Conservation (phyloP, 2,329 filamentous ascomycete species). For the Trichoderma asperellum region DNA sequence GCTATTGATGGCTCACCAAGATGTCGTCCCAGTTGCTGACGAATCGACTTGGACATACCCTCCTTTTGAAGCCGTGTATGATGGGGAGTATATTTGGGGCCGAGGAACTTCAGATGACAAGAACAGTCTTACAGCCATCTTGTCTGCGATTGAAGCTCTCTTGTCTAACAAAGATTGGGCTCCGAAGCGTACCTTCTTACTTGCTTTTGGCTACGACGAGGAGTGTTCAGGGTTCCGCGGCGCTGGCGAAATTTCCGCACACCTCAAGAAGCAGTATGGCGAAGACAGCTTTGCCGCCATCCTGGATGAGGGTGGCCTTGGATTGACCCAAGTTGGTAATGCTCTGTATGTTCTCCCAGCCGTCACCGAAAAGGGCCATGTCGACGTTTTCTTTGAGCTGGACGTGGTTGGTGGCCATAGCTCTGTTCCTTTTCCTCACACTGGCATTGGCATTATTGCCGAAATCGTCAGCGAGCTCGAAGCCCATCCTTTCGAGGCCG, state of each 20-base stretch:
- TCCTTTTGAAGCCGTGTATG: constrained; percentile 48
- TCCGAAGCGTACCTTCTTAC: constrained; percentile 59
- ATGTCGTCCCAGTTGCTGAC: constrained; percentile 50
- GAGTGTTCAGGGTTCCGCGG: constrained; percentile 63
- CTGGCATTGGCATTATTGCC: constrained; percentile 69
- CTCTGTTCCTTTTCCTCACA: constrained; percentile 64
- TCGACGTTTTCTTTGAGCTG: constrained; percentile 62
- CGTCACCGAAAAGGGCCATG: constrained; percentile 66
- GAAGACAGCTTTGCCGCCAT: constrained; percentile 61
- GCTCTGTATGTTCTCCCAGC: constrained; percentile 59
- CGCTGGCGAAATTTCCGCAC: constrained; percentile 55
- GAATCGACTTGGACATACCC: constrained; percentile 52
- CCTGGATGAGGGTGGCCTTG: constrained; percentile 66
- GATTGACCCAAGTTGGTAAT: constrained; percentile 52
- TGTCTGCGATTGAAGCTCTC: constrained; percentile 52
- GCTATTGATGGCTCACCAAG: constrained; percentile 49
- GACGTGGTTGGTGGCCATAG: constrained; percentile 64
- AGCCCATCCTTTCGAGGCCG: constrained; percentile 56
- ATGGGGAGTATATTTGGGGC: constrained; percentile 50
- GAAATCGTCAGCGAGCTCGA: constrained; percentile 71
- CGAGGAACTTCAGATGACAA: constrained; percentile 50
- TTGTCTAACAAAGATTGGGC: constrained; percentile 53
- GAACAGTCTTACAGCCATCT: constrained; percentile 47
- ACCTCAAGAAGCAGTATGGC: constrained; percentile 58
- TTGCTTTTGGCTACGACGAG: constrained; percentile 69